Conservation (phyloP, 2,329 filamentous ascomycete genomes). For the Botrytis galanthina region DNA sequence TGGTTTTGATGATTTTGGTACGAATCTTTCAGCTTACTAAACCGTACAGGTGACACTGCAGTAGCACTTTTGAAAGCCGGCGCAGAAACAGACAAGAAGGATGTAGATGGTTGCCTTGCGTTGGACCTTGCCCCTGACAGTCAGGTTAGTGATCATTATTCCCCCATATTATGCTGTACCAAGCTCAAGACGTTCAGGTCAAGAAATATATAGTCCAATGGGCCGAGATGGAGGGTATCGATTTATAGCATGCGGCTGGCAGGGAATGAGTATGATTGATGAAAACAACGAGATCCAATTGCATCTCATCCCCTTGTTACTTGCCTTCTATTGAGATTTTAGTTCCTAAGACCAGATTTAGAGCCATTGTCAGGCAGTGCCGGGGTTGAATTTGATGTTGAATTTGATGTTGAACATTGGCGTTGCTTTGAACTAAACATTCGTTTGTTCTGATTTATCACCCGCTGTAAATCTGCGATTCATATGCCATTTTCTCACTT, state of each 20-base stretch:
- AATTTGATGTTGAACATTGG: not conserved
- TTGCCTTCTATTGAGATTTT: not conserved
- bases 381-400: not conserved
- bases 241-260: conserved; percentile 2
- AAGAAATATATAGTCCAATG: conserved; percentile 26
- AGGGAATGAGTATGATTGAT: not conserved
- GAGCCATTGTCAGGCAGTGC: not conserved
- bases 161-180: not conserved
- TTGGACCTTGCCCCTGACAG: conserved; percentile 83
- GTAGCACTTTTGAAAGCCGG: conserved; percentile 79
- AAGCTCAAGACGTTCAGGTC: conserved; percentile 24
- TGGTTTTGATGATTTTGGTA: not conserved
- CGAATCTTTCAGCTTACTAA: not conserved
- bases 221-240: conserved; percentile 21
- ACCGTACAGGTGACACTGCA: conserved; percentile 68
- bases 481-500: not conserved
- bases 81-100: conserved; percentile 76
- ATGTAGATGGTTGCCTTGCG: conserved; percentile 66
- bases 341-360: not conserved
- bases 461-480: not conserved
- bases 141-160: conserved; percentile 57
- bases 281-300: not conserved
- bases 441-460: not conserved
- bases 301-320: not conserved
- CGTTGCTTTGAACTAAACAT: not conserved